phyloP scores from a whole-genome alignment of 2,329 filamentous ascomycete genomes.

The Polytolypa hystricis region DNA sequence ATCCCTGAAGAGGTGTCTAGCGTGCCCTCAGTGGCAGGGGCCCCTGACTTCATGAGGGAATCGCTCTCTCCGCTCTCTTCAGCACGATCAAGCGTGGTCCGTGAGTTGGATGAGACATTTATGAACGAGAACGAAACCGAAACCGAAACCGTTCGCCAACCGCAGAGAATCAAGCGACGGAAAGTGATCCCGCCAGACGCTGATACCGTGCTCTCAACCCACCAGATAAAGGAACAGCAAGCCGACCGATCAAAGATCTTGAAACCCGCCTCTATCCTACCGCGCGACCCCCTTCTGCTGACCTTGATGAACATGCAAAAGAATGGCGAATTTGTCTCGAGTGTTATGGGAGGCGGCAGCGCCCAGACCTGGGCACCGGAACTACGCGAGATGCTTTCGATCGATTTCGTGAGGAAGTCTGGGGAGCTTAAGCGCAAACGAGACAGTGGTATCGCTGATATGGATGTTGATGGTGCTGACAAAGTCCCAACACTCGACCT shows the following conservation, averaged over 20 bases:
- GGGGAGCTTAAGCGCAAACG: slow-evolving; percentile 88
- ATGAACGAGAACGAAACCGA: too few relatives aligned
- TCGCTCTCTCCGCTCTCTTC: slow-evolving; percentile 46
- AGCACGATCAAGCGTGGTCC: slow-evolving; percentile 39
- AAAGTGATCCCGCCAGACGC: slow-evolving; percentile 74
- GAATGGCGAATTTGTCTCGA: slow-evolving; percentile 79
- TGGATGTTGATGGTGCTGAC: slow-evolving; percentile 55
- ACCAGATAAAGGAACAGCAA: slow-evolving; percentile 76
- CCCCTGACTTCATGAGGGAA: slow-evolving; percentile 28
- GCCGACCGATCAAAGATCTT: slow-evolving; percentile 77
- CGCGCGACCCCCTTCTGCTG: slow-evolving; percentile 74
- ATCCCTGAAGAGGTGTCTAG: slow-evolving; percentile 44
- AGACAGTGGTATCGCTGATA: slow-evolving; percentile 72
- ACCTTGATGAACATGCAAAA: slow-evolving; percentile 87
- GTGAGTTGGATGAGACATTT: slow-evolving; percentile 51
- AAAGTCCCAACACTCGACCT: slow-evolving; percentile 53
- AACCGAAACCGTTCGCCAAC: slow-evolving; percentile 50
- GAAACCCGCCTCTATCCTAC: slow-evolving; percentile 69
- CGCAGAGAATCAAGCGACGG: slow-evolving; percentile 66
- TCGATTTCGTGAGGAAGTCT: slow-evolving; percentile 65
- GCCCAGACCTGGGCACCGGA: slow-evolving; percentile 81
- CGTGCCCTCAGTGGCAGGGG: slow-evolving; percentile 17
- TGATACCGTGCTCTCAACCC: slow-evolving; percentile 63
- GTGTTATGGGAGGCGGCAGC: slow-evolving; percentile 70
- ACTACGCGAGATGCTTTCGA: slow-evolving; percentile 78